Conservation (phyloP, 2,329 filamentous ascomycete species). For the Monilinia fructigena region DNA sequence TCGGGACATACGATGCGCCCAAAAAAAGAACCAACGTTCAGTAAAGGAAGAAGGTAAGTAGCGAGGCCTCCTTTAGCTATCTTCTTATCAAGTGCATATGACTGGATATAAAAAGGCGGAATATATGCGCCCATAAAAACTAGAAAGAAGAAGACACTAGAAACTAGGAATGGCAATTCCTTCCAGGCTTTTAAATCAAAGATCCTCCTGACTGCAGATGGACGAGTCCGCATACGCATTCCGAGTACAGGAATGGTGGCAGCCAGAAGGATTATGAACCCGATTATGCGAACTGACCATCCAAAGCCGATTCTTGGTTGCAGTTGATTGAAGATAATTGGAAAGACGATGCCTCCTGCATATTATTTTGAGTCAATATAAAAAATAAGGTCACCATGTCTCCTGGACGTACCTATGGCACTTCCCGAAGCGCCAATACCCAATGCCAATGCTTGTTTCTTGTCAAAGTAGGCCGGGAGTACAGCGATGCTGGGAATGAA, state of each 20-base stretch:
- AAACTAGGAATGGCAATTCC: slow-evolving; percentile 1
- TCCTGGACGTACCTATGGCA: slow-evolving; percentile 37
- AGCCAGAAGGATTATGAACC: slow-evolving; percentile 41
- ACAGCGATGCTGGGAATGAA: slow-evolving; percentile 44
- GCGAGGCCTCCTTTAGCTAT: slow-evolving; percentile 42
- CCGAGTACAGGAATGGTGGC: slow-evolving; percentile 12
- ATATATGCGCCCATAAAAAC: slow-evolving; percentile 50
- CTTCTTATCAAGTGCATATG: slow-evolving; percentile 28
- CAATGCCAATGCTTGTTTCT: slow-evolving; percentile 43
- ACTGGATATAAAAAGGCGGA: slow-evolving; percentile 48
- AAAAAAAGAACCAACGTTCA: slow-evolving; percentile 46
- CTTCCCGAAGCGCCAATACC: slow-evolving; percentile 42
- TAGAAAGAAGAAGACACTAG: slow-evolving; percentile 24
- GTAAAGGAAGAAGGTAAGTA: slow-evolving; percentile 28
- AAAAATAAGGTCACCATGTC: not conserved
- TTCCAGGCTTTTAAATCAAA: slow-evolving; percentile 4
- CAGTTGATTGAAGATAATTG: slow-evolving; percentile 45
- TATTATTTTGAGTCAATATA: not conserved
- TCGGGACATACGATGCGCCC: slow-evolving; percentile 48
- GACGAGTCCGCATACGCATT: not conserved
- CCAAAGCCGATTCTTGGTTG: slow-evolving; percentile 46
- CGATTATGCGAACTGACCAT: slow-evolving; percentile 49
- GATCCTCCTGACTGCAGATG: not conserved
- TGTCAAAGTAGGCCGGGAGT: slow-evolving; percentile 45
- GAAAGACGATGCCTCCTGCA: slow-evolving; percentile 44